Conservation (phyloP, 129 eudicot species). For the Tagetes erecta region DNA sequence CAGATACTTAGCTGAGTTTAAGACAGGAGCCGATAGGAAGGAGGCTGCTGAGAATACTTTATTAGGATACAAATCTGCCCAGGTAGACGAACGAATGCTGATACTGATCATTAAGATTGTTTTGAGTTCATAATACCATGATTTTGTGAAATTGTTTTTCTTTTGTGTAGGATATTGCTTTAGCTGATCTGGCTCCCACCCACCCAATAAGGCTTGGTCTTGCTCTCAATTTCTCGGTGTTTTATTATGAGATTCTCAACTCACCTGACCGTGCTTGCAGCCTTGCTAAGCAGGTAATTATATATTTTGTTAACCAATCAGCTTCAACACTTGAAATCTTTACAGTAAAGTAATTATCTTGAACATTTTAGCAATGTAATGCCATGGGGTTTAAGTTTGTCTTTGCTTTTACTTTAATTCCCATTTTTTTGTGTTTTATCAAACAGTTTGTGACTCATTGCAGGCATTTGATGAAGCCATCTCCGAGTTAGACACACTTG, state of each 20-base stretch:
- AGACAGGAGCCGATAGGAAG: slow-evolving; percentile 30
- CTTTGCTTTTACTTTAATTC: background rate
- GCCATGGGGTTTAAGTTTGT: background rate
- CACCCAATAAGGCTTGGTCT: slow-evolving; percentile 36
- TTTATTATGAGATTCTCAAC: slow-evolving; percentile 31
- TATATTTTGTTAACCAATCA: background rate
- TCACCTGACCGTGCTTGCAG: slow-evolving; percentile 34
- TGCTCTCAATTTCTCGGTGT: slow-evolving; percentile 35
- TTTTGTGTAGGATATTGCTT: slow-evolving; percentile 26
- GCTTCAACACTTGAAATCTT: background rate
- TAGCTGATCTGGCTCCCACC: slow-evolving; percentile 30
- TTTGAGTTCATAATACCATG: background rate
- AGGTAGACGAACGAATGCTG: slow-evolving; percentile 10
- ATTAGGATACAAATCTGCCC: slow-evolving; percentile 33
- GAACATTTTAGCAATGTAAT: background rate
- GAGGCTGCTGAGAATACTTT: slow-evolving; percentile 38
- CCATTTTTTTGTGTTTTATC: background rate
- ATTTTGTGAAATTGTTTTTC: background rate
- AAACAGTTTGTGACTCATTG: background rate
- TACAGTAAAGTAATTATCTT: background rate
- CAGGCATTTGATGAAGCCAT: slow-evolving; percentile 97
- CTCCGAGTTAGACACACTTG: slow-evolving; percentile 79
- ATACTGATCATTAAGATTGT: slow-evolving; percentile 35
- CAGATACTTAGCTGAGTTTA: slow-evolving; percentile 66
- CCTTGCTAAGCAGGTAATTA: slow-evolving; percentile 34